Conservation (phyloP, 805 yeast genomes). For the Nakazawaea ambrosiae region DNA sequence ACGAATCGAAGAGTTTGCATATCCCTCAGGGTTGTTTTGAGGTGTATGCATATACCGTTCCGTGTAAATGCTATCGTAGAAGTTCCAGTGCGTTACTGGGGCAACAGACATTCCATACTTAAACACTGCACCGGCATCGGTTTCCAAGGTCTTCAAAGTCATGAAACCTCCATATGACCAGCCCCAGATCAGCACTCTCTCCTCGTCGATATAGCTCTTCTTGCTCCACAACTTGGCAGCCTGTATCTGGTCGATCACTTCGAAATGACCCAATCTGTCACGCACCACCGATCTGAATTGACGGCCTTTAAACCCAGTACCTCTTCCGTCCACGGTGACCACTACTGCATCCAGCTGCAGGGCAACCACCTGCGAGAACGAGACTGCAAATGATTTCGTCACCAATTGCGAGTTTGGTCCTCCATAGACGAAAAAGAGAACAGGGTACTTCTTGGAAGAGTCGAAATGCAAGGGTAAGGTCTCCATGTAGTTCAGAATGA, state of each 20-base stretch:
- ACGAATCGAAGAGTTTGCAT: constrained; percentile 47
- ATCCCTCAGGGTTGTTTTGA: constrained; percentile 56
- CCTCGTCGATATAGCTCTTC: constrained; percentile 57
- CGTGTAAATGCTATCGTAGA: constrained; percentile 89
- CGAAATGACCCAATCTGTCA: constrained; percentile 74
- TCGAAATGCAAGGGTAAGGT: constrained; percentile 73
- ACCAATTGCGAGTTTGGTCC: constrained; percentile 95
- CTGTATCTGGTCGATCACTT: constrained; percentile 78
- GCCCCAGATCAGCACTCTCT: constrained; percentile 85
- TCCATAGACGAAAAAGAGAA: constrained; percentile 85
- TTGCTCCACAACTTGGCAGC: constrained; percentile 72
- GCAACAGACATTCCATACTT: constrained; percentile 93
- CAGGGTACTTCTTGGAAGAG: constrained; percentile 61
- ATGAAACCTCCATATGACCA: constrained; percentile 98
- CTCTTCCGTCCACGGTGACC: constrained; percentile 94
- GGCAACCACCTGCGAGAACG: constrained; percentile 71
- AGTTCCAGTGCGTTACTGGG: constrained; percentile 92
- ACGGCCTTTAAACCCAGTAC: constrained; percentile 87
- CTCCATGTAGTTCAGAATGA: constrained; percentile 61
- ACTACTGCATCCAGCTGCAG: constrained; percentile 77
- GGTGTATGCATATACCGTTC: constrained; percentile 94
- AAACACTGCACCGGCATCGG: constrained; percentile 69
- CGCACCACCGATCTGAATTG: constrained; percentile 73
- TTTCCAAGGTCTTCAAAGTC: constrained; percentile 84
- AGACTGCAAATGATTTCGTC: constrained; percentile 45